Evolutionary conservation across 1,284 basidiomycete species (phyloP).

Genomic region (Cryptococcus maquisensis): DNA sequence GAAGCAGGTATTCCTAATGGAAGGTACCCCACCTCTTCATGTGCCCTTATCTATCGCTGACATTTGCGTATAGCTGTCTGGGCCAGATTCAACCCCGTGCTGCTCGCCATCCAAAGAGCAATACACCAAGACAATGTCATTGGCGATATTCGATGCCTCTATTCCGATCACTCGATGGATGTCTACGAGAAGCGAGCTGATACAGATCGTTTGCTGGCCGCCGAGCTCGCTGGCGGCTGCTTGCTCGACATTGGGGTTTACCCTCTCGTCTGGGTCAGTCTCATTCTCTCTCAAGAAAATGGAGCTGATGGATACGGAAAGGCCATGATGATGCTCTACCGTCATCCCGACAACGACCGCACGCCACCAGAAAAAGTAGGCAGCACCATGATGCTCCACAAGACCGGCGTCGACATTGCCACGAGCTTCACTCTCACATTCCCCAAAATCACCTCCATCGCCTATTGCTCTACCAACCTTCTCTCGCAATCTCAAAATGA

Average conservation of each 20-base stretch:
- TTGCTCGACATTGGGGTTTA: conserved; percentile 53
- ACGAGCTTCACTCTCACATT: conserved; percentile 42
- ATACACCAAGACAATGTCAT: conserved; percentile 40
- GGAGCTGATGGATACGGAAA: not conserved
- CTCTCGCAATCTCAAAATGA: conserved; percentile 14
- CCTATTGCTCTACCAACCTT: conserved; percentile 29
- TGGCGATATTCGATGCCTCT: conserved; percentile 41
- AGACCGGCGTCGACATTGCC: conserved; percentile 43
- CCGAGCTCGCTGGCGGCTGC: conserved; percentile 51
- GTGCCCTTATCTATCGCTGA: conserved; percentile 1
- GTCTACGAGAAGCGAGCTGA: conserved; percentile 15
- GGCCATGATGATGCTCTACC: conserved; percentile 35
- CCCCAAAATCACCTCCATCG: conserved; percentile 39
- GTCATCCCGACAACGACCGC: conserved; percentile 35
- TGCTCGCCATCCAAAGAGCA: conserved; percentile 39
- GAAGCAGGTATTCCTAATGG: conserved; percentile 48
- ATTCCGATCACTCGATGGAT: conserved; percentile 39
- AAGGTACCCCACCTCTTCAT: conserved; percentile 28
- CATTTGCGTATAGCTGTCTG: conserved; percentile 33
- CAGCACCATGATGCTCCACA: conserved; percentile 36
- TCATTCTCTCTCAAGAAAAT: no score
- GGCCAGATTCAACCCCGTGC: conserved; percentile 48
- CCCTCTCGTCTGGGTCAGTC: conserved; percentile 29
- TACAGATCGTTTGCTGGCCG: conserved; percentile 47
- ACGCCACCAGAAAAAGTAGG: conserved; percentile 30